Evolutionary conservation across 164 flowering plant genomes (phyloP).

Genomic region (Warburgia ugandensis): DNA sequence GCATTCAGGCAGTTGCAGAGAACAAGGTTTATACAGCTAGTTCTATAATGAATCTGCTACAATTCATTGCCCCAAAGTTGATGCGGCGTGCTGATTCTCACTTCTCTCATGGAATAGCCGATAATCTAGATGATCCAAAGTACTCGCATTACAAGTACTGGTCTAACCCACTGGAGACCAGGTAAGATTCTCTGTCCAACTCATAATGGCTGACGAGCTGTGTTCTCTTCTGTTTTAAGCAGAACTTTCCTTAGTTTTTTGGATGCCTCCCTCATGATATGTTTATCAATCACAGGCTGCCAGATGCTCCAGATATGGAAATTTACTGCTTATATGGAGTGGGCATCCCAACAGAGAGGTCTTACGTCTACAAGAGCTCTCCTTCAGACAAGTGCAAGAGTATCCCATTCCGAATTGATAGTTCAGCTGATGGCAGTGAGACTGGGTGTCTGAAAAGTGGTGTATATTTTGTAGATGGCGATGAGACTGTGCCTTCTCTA

Average conservation of each 20-base stretch:
- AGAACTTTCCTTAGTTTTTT: no score
- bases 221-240: no score
- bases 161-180: constrained; percentile 81
- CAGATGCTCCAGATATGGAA: constrained; percentile 78
- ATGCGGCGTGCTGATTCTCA: constrained; percentile 63
- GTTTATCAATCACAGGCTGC: constrained; percentile 29
- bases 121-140: constrained; percentile 58
- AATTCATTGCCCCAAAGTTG: constrained; percentile 56
- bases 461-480: constrained; percentile 62
- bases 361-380: constrained; percentile 60
- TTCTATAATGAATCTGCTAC: constrained; percentile 48
- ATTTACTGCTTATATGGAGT: constrained; percentile 62
- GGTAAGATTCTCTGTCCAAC: constrained; percentile 21
- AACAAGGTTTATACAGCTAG: constrained; percentile 61
- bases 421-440: constrained; percentile 35
- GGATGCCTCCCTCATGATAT: neutral
- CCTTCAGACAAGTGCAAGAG: constrained; percentile 41
- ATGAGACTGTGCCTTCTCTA: constrained; percentile 58
- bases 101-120: constrained; percentile 80
- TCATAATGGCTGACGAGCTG: no score
- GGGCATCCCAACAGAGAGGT: constrained; percentile 73
- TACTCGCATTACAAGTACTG: constrained; percentile 70
- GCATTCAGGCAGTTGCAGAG: constrained; percentile 37
- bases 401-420: constrained; percentile 65
- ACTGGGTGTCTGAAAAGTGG: constrained; percentile 46